These are phyloP conservation scores for Rubia occidens DNA, from an alignment of 305 asterid genomes.

Conservation along the genomic window DNA sequence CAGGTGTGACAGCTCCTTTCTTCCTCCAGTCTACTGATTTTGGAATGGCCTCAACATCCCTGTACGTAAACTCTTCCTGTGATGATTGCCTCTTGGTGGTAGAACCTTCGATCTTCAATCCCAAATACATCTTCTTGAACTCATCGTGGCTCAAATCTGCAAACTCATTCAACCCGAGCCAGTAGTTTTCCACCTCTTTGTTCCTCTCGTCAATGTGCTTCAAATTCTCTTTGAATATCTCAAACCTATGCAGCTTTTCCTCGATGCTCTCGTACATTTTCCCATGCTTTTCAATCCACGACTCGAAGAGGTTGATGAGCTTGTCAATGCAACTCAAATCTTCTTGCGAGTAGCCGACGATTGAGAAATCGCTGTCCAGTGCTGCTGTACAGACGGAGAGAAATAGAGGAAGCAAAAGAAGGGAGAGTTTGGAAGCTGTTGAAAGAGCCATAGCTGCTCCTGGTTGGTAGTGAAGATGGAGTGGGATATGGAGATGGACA, in stretches of 20 bases:
- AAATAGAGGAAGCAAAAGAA: conserved; percentile 28
- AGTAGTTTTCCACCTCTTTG: conserved; percentile 40
- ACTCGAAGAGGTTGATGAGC: conserved; percentile 52
- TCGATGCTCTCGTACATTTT: conserved; percentile 43
- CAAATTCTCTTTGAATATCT: conserved; percentile 58
- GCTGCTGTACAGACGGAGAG: conserved; percentile 23
- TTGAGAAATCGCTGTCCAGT: conserved; percentile 42
- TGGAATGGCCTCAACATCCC: conserved; percentile 46
- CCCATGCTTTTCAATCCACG: conserved; percentile 56
- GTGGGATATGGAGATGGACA: conserved; percentile 6
- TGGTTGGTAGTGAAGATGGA: conserved; percentile 16
- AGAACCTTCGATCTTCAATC: conserved; percentile 36
- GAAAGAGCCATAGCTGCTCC: conserved; percentile 35
- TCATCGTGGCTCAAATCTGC: conserved; percentile 65
- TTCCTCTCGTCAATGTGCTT: conserved; percentile 61
- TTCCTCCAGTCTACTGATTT: conserved; percentile 58
- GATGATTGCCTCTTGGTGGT: conserved; percentile 27
- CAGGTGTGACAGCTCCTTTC: conserved; percentile 58
- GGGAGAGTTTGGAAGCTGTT: conserved; percentile 24
- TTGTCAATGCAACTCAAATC: conserved; percentile 52
- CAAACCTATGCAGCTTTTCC: conserved; percentile 61
- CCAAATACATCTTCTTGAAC: conserved; percentile 52
- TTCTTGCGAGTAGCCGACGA: conserved; percentile 52
- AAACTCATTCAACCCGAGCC: conserved; percentile 68
- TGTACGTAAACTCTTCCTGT: conserved; percentile 31